These are phyloP conservation scores for Rhododendron kiyosumense DNA, from an alignment of 148 eudicot genomes.

Conservation along the genomic window DNA sequence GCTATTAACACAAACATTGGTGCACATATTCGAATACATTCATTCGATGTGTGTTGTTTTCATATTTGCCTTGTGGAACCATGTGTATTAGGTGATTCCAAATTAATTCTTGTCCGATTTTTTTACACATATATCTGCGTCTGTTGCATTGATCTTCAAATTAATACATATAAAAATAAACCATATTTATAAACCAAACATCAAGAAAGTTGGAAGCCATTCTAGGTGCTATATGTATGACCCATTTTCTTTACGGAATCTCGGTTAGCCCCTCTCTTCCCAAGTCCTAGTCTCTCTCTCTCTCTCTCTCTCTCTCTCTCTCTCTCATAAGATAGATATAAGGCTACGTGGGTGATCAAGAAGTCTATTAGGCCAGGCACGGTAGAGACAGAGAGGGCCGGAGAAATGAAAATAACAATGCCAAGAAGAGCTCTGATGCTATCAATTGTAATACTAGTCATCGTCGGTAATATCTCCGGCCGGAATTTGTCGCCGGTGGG, in stretches of 20 bases:
- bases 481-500: background rate
- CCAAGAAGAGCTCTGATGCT: background rate
- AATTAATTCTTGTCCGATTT: background rate
- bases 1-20: too few relatives aligned
- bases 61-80: background rate
- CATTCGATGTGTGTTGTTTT: background rate
- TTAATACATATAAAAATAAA: background rate
- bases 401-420: constrained; percentile 2
- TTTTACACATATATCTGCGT: background rate
- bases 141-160: background rate
- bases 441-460: background rate
- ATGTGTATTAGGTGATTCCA: background rate
- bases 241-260: constrained; percentile 7
- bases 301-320: background rate
- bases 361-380: background rate
- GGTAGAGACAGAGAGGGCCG: background rate
- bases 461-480: background rate
- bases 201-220: constrained; percentile 7
- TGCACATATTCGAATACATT: too few relatives aligned
- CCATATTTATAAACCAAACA: constrained; percentile 1
- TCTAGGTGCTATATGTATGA: constrained; percentile 17
- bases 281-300: background rate
- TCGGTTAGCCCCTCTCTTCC: constrained; percentile 10
- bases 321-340: background rate
- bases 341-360: background rate